Evolutionary conservation across 2,329 filamentous ascomycete genomes (phyloP), one percentile per base, ranked within the genome.

Genomic region (Verticillium dahliae): DNA sequence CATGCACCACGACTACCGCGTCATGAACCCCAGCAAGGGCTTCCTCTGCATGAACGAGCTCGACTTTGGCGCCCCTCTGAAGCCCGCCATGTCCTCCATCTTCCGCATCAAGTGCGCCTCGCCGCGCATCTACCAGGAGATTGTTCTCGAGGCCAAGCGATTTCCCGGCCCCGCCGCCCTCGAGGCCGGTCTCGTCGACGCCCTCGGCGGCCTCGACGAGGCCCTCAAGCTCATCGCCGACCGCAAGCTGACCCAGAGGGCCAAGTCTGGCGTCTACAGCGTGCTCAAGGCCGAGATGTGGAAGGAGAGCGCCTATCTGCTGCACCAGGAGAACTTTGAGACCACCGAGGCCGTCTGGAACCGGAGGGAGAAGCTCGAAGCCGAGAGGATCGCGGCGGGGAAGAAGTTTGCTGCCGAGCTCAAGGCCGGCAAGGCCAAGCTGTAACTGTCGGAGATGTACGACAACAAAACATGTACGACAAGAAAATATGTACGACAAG

Each of bases 11-110:
- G 90, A 94, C 76, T 95, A 95, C 77, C 85, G 91, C 34, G 81
- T 95, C 67, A 90, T 91, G 78, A 89, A 89, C 70, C 83, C 88
- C 0, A 70, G 80, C 1, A 80, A 83, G 22, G 91, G 91, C n/a
- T 93, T 86, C 74, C 73, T 90, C 45, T 94, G 91, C 74, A 77
- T 95, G 67, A 94, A 94, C 74, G 91, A 95, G 76, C 80, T 95
- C 14, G 87, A 92, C 66, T 89, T 95, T 64, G 90, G 91, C 59
- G 88, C 88, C 1, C 85, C 88, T n/a, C 82, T 95, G 39, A 84
- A 87, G 66, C 82, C 90, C 2, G 81, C 90, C 62, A 92, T 96
- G 90, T 84, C 83, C 60, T 79, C 81, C 57, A 84, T 95, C 65
- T 94, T 95, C 78, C 81, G 90, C 14, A 77, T 87, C 67, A 95